These are phyloP conservation scores for Sporisorium reilianum DNA, from an alignment of 1,284 basidiomycete genomes.

Conservation along the genomic window DNA sequence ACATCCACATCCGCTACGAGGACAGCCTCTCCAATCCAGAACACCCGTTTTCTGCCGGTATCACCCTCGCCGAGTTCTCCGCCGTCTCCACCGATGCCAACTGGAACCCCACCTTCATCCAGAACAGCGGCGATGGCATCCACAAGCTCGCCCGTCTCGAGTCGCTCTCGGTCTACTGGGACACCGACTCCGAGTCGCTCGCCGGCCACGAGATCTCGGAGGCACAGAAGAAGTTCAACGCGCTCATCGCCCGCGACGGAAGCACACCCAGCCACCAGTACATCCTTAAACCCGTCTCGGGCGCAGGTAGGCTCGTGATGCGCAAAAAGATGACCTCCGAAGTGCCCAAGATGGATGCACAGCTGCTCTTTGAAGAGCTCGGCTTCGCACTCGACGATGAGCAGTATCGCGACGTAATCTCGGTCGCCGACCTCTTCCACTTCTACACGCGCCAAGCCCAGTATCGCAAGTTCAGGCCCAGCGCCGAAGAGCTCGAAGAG, in stretches of 20 bases:
- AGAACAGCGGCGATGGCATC: slow-evolving; percentile 86
- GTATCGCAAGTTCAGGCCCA: slow-evolving; percentile 75
- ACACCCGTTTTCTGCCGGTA: slow-evolving; percentile 94
- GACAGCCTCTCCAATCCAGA: slow-evolving; percentile 93
- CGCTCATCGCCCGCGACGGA: slow-evolving; percentile 73
- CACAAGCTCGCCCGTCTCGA: slow-evolving; percentile 92
- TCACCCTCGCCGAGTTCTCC: slow-evolving; percentile 91
- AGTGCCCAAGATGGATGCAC: slow-evolving; percentile 83
- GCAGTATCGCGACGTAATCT: slow-evolving; percentile 95
- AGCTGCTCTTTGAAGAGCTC: slow-evolving; percentile 93
- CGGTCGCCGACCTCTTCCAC: slow-evolving; percentile 95
- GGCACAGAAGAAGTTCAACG: slow-evolving; percentile 82
- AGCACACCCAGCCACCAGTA: slow-evolving; percentile 80
- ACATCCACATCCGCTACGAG: slow-evolving; percentile 83
- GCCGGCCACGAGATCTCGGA: slow-evolving; percentile 76
- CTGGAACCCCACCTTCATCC: slow-evolving; percentile 96
- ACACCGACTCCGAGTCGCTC: slow-evolving; percentile 89
- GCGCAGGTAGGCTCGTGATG: slow-evolving; percentile 89
- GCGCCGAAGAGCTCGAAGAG: slow-evolving; percentile 75
- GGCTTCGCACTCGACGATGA: slow-evolving; percentile 91
- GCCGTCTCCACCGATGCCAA: slow-evolving; percentile 91
- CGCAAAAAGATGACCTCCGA: slow-evolving; percentile 78
- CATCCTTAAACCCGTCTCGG: slow-evolving; percentile 94
- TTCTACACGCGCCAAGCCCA: slow-evolving; percentile 91
- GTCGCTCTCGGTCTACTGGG: slow-evolving; percentile 93